A percentile compares a stretch with the other conserved stretches of the same genome.
Conservation (phyloP, 768 basidiomycete genomes). For the Calocera viscosa region DNA sequence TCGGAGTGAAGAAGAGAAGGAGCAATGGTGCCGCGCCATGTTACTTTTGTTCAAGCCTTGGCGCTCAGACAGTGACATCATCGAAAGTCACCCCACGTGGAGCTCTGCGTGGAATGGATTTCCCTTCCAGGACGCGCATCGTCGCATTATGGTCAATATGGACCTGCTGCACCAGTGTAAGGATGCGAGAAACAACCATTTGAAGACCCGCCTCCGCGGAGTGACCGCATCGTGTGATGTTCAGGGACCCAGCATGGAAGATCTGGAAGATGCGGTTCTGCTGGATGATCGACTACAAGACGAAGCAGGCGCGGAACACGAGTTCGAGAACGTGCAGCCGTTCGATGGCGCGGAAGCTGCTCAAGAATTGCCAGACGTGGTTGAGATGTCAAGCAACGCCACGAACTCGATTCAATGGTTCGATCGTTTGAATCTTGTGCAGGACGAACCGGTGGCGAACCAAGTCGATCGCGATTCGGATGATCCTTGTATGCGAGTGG, state of each 20-base stretch:
- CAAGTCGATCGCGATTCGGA: too few species aligned
- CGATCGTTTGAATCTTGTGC: too few species aligned
- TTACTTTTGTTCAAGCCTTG: conserved; percentile 37
- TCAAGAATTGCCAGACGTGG: too few species aligned
- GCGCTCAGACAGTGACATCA: conserved; percentile 24
- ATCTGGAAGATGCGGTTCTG: neutral
- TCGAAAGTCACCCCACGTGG: conserved; percentile 21
- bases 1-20: conserved; percentile 11
- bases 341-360: too few species aligned
- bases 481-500: too few species aligned
- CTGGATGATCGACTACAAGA: too few species aligned
- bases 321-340: too few species aligned
- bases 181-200: neutral
- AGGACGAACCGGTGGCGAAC: too few species aligned
- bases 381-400: too few species aligned
- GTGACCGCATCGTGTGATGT: neutral
- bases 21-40: conserved; percentile 29
- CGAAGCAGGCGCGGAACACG: too few species aligned
- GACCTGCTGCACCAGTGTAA: neutral
- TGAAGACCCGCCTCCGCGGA: neutral
- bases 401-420: too few species aligned
- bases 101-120: conserved; percentile 22
- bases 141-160: neutral
- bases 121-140: neutral
- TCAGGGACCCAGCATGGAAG: neutral